Evolutionary conservation across 2,329 filamentous ascomycete genomes (phyloP), one percentile per base, ranked within the genome.

Genomic region (Colletotrichum gigasporum): DNA sequence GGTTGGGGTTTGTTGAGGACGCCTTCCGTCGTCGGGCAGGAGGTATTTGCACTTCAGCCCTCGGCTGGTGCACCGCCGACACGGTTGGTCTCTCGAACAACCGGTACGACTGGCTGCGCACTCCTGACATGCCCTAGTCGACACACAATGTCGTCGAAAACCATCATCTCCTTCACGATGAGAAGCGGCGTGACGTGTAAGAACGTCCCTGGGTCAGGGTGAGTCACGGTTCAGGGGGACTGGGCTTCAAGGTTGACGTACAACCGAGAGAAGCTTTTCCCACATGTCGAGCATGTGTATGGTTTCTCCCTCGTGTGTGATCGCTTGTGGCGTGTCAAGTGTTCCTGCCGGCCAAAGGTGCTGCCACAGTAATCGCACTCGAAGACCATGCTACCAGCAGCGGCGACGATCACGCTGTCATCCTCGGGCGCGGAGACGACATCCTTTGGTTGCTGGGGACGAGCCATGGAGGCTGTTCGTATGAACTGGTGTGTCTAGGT

Each of bases 81-180:
- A 68, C 24, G 66, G 66, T 2, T 47, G 18, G 12, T 37, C 63
- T 20, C 51, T 44, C 1, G 66, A 58, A 45, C 66, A 68, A 4
- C 66, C 50, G 5, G 66, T 52, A 22, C 63, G 66, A 28, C 51
- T 60, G 3, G 39, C 32, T 9, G 66, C 66, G 28, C 66, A 68
- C 28, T 66, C 66, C 11, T 39, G 32, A 32, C 66, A 66, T 9
- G 66, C 66, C 28, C 66, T 47, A 3, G 39, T 35, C 11, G 20
- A 32, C 20, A 30, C 11, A n/a, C 44, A 32, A 14, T 24, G 28
- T 6, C 14, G 41, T 3, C 20, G 20, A 12, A 34, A 41, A 10
- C 22, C 52, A 10, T 20, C 39, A 20, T 30, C 28, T 11, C 20
- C 37, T 30, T 57, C 52, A 28, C 37, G 22, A 20, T 63, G 64